phyloP scores from a whole-genome alignment of 2,329 filamentous ascomycete genomes.

The Neonectria punicea region DNA sequence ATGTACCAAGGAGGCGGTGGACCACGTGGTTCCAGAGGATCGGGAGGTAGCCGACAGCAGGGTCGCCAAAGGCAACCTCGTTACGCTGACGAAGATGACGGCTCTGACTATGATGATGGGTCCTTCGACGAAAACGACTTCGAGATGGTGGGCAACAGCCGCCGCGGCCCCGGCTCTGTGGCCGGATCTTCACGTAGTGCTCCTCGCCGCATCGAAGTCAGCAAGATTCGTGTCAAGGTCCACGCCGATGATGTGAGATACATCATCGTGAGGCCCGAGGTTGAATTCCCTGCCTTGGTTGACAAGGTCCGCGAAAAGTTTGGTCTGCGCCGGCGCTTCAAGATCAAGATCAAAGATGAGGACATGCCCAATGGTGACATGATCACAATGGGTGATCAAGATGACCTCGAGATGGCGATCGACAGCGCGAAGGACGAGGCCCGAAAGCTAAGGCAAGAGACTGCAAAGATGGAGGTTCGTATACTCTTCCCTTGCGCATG shows the following conservation, averaged over 20 bases:
- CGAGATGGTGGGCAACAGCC: conserved; percentile 75
- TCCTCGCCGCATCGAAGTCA: conserved; percentile 70
- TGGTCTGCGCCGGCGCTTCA: conserved; percentile 78
- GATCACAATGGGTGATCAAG: conserved; percentile 97
- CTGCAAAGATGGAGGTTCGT: conserved; percentile 95
- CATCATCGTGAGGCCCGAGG: conserved; percentile 80
- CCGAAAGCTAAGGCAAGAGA: conserved; percentile 78
- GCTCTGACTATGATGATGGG: conserved; percentile 73
- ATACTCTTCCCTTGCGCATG: neutral
- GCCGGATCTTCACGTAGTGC: conserved; percentile 63
- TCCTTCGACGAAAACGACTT: conserved; percentile 82
- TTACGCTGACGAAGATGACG: conserved; percentile 85
- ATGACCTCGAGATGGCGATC: conserved; percentile 92
- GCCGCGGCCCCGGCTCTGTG: conserved; percentile 57
- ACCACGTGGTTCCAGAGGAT: conserved; percentile 46
- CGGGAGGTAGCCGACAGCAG: conserved; percentile 50
- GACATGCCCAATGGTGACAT: conserved; percentile 82
- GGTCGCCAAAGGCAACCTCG: conserved; percentile 58
- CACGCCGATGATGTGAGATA: conserved; percentile 92
- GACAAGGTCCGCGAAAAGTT: conserved; percentile 90
- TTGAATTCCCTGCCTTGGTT: conserved; percentile 81
- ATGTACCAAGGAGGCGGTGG: conserved; percentile 62
- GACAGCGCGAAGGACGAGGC: conserved; percentile 74
- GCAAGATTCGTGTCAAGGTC: conserved; percentile 90
- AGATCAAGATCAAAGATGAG: conserved; percentile 89